Conservation (phyloP, 208 protist species). For the Leishmania martiniquensis region DNA sequence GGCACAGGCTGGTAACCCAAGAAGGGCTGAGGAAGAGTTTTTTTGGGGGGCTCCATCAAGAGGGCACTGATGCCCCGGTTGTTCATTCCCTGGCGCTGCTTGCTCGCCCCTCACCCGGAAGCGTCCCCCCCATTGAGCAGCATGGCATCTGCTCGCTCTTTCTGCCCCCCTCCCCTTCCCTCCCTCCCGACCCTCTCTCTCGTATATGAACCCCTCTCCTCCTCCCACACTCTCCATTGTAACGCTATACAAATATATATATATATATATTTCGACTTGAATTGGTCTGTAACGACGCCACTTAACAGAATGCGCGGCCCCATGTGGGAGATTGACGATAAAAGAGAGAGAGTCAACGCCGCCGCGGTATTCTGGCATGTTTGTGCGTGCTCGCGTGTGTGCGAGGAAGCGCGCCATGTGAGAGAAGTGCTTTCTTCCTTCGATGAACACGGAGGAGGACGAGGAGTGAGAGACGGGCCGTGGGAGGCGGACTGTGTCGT, state of each 20-base stretch:
- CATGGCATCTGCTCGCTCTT: neutral
- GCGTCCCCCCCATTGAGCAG: no score
- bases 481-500: neutral
- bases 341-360: neutral
- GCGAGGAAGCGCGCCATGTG: neutral
- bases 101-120: neutral
- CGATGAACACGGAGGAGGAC: neutral
- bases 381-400: neutral
- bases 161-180: no score
- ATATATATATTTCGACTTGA: neutral
- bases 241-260: neutral
- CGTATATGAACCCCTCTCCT: neutral
- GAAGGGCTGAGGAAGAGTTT: no score
- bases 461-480: neutral
- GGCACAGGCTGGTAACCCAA: neutral
- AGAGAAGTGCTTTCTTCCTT: neutral
- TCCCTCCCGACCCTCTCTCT: neutral
- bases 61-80: neutral
- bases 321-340: neutral
- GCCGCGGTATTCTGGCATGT: neutral
- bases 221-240: no score
- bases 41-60: neutral
- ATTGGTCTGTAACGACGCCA: constrained; percentile 3
- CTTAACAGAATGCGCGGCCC: constrained; percentile 2
- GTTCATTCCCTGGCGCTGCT: neutral